Evolutionary conservation across 2,329 filamentous ascomycete species (phyloP), one percentile per base, ranked within the genome.

Genomic region (Fusarium bulbicola): DNA sequence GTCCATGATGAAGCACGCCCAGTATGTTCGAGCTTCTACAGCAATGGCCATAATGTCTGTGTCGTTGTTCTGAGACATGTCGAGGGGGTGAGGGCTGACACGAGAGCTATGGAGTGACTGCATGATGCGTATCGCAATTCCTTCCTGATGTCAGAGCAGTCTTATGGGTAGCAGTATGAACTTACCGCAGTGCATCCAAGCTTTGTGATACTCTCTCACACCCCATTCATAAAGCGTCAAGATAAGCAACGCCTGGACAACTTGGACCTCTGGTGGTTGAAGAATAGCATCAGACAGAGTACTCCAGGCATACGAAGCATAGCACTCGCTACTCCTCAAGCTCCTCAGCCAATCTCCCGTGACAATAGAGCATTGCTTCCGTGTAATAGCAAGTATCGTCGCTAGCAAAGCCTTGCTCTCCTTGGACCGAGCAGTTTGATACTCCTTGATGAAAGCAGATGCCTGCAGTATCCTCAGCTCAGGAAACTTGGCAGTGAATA

Each of bases 1-100:
- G 63, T 85, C 84, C 78, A 86, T 82, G 36, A 86, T 81, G 59
- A 85, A 85, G 67, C 84, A 85, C 0, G 81, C 81, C 84, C 84
- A 86, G 47, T 84, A 85, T 1, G 84, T 84, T 3, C 84, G 74
- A 6, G 81, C 83, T 42, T 84, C 79, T 7, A 82, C 79, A 0
- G 81, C 79, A 0, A 76, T 71, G 0, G 74, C 63, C 9, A 76
- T 61, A 7, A 63, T 52, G 4, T 68, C 73, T 5, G 50, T 30
- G 14, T 76, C 67, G 20, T 40, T 63, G 3, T 59, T 66, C 7
- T 72, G 73, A 2, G 68, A 73, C 4, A 50, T 56, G 16, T 77
- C 74, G 1, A 76, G 68, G 0, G 74, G 65, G 7, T 74, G 68
- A 0, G 74, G 74, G 6, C 70, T 68, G 15, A 74, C 61, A 0